phyloP scores from a whole-genome alignment of 208 protist species.

The Wallacemonas collosoma region DNA sequence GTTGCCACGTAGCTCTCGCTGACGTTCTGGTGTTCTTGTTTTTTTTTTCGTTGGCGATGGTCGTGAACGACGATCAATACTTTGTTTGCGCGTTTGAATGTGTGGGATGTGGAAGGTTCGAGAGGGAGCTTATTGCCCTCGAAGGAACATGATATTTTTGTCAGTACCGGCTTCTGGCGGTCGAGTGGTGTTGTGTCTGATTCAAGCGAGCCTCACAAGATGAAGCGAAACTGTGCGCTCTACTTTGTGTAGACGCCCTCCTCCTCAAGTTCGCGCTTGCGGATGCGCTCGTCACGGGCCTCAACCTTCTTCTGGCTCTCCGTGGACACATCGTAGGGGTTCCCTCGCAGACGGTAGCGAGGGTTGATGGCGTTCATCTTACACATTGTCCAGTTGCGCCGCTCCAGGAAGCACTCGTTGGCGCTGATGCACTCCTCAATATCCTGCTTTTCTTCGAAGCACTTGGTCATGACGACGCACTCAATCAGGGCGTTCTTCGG shows the following conservation, averaged over 20 bases:
- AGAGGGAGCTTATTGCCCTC: too few species aligned
- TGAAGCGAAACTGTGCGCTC: neutral
- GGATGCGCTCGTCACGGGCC: slow-evolving; percentile 80
- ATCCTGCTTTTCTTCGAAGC: slow-evolving; percentile 80
- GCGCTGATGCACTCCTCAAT: slow-evolving; percentile 79
- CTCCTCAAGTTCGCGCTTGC: slow-evolving; percentile 77
- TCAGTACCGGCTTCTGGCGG: too few species aligned
- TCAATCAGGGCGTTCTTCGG: slow-evolving; percentile 88
- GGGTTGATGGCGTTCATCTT: slow-evolving; percentile 91
- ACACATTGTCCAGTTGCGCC: slow-evolving; percentile 87
- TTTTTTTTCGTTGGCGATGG: too few species aligned
- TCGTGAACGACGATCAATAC: too few species aligned
- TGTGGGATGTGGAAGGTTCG: too few species aligned
- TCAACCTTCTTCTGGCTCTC: slow-evolving; percentile 90
- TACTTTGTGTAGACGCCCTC: slow-evolving; percentile 74
- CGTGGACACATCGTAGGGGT: slow-evolving; percentile 86
- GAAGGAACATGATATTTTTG: too few species aligned
- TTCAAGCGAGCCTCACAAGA: neutral
- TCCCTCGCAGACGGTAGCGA: slow-evolving; percentile 81
- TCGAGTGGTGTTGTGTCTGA: too few species aligned
- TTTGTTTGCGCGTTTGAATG: too few species aligned
- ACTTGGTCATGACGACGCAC: slow-evolving; percentile 84
- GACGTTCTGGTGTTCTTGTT: too few species aligned
- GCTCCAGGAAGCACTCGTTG: slow-evolving; percentile 85
- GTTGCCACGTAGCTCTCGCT: too few species aligned